These are phyloP conservation scores for Seiridium cupressi DNA, from an alignment of 2,329 filamentous ascomycete species.

Conservation along the genomic window DNA sequence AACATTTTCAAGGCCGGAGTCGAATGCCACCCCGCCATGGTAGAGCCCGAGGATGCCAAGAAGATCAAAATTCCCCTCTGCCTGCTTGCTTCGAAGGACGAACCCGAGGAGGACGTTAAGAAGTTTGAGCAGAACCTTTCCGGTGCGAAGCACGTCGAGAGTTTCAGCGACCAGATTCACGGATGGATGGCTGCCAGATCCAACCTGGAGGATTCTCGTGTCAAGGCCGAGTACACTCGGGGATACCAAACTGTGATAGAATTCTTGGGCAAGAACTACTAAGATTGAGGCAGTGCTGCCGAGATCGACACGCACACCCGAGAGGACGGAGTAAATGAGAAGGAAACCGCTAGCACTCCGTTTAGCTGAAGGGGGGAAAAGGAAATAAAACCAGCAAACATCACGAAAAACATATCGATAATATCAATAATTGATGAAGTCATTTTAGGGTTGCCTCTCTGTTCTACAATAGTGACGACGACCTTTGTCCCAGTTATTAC, in stretches of 20 bases:
- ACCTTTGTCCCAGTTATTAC: too few species aligned
- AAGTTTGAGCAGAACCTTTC: conserved; percentile 54
- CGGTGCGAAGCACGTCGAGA: conserved; percentile 61
- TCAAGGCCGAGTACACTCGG: conserved; percentile 61
- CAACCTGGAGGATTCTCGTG: conserved; percentile 53
- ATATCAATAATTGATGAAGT: too few species aligned
- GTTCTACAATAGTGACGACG: too few species aligned
- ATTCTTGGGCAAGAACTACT: conserved; percentile 54
- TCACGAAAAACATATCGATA: too few species aligned
- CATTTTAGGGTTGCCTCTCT: too few species aligned
- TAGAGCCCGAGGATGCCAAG: conserved; percentile 60
- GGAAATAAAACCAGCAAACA: too few species aligned
- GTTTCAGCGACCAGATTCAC: conserved; percentile 66
- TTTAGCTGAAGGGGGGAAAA: too few species aligned
- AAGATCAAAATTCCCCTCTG: conserved; percentile 60
- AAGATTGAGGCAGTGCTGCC: neutral
- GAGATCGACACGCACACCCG: too few species aligned
- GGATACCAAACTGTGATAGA: conserved; percentile 58
- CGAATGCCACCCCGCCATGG: conserved; percentile 60
- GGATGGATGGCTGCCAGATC: conserved; percentile 72
- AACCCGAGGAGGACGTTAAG: conserved; percentile 53
- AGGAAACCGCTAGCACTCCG: neutral
- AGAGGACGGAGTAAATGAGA: neutral
- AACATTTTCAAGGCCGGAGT: conserved; percentile 57
- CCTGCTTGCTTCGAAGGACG: conserved; percentile 65